Base-by-base conservation (phyloP, 768 basidiomycete species). In the Tephrocybe rancida region DNA sequence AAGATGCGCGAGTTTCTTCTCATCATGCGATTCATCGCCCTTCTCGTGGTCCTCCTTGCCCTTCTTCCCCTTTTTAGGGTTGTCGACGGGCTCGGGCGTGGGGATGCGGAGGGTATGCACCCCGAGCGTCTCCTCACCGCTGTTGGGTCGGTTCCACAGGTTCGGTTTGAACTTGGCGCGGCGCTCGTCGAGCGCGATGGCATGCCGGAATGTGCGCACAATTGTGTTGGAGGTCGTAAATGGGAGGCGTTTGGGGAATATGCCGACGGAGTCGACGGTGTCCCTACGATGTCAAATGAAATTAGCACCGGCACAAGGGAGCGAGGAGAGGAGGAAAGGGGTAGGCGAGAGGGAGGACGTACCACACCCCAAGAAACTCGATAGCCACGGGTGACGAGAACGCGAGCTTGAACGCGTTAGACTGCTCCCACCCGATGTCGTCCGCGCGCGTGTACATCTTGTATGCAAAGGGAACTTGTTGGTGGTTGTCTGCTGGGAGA, bases 401-500 rank as follows among this genome's bases (percentile, higher is more conserved):
- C 0, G 81, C 73, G 26, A 73, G 71, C 66, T 83, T 85, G 73
- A 86, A 86, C 5, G 75, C 75, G 22, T 71, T 73, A 1, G 80
- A 78, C 63, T 78, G 74, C 38, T 72, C 68, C 74, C 76, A 77
- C 3, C 82, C 78, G 8, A 70, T 52, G 1, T 73, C 60, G 54
- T 88, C 82, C 1, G 79, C 73, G 1, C 74, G 73, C 1, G 74
- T 74, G 66, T 79, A 87, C 78, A 87, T 83, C 57, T 79, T 78
- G 67, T 82, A 86, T 9, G 84, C 85, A 50, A 87, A 84, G 0
- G 82, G 80, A 2, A 86, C 76, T 67, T 85, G 81, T 57, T 87
- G 77, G 57, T 67, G 61, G 56, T 81, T 81, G 56, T 73, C 70
- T 7, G 73, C 68, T 0, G 77, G 77, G 9, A 82, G 70, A 0